Conservation (phyloP, 495 filamentous ascomycete genomes). For the Podospora sp. region DNA sequence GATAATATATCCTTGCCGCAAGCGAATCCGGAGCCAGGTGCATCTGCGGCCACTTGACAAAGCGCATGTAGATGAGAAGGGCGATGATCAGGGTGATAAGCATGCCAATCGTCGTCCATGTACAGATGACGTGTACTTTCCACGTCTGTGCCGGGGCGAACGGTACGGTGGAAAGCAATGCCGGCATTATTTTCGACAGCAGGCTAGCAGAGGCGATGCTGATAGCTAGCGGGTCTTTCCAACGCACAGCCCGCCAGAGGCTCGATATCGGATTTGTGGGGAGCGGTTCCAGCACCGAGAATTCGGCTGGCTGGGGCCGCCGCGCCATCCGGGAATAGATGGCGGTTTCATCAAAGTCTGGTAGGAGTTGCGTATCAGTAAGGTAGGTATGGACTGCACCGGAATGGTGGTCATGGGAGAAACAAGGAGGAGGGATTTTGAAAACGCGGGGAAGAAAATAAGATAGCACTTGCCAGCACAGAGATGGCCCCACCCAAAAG, state of each 20-base stretch:
- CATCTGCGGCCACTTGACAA: conserved; percentile 14
- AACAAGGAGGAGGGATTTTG: too few relatives aligned
- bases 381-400: too few relatives aligned
- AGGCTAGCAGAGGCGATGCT: conserved; percentile 3
- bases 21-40: background rate
- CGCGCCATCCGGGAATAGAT: background rate
- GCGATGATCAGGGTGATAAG: conserved; percentile 1
- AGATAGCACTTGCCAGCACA: background rate
- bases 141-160: conserved; percentile 5
- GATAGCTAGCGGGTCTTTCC: background rate
- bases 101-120: background rate
- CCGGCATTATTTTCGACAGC: conserved; percentile 4
- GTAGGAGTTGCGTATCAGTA: background rate
- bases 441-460: too few relatives aligned
- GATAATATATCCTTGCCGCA: background rate
- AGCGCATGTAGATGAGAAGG: background rate
- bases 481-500: background rate
- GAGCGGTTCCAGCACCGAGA: background rate
- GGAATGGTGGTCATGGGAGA: too few relatives aligned
- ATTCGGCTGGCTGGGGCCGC: background rate
- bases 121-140: conserved; percentile 2
- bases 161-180: background rate
- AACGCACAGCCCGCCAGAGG: background rate
- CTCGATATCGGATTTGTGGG: background rate
- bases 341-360: background rate